Base-by-base conservation (phyloP, 2,329 filamentous ascomycete genomes). In the Diplodia seriata region DNA sequence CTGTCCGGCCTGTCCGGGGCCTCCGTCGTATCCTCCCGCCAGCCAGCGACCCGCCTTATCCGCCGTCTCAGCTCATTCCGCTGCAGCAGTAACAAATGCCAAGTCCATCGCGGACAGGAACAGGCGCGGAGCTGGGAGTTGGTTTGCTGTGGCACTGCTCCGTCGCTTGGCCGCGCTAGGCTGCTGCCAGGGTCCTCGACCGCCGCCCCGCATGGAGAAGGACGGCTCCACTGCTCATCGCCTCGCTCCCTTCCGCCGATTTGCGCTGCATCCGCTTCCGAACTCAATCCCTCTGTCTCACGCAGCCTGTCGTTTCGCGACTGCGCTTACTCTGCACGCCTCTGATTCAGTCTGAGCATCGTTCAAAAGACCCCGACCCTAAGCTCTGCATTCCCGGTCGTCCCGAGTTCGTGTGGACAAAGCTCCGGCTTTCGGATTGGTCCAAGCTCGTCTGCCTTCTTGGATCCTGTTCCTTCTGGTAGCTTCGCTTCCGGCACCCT, bases 21-120 rank as follows among this genome's bases (percentile, higher is more conserved):
- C 23, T 33, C 57, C 57, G 36, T 63, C 59, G 59, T 51, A 51
- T 63, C 38, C 59, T 38, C 50, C 23, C 23, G 31, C 38, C 36
- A 36, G 31, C 38, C 36, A 36, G 59, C 43, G 29, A 23, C 26
- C 59, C 59, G 59, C 26, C 40, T 18, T 18, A 63, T 40, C 59
- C 59, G 43, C 47, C 2, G 18, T 47, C 43, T 63, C 59, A 50
- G 59, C 29, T 38, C 43, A 63, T 63, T 51, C 9, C 50, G 43
- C 59, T 23, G 47, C 59, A 51, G 59, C 26, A 14, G 53, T 38
- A 15, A 26, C 59, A 63, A 38, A 63, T 63, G 47, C 59, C 59
- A 63, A 63, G 59, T 38, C 23, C 8, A 11, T 20, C 26, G 11
- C 55, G 36, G 36, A 38, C 11, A 38, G 43, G 8, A 47, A 20